Base-by-base conservation (phyloP, 768 basidiomycete species). In the Neoboletus magnificus region DNA sequence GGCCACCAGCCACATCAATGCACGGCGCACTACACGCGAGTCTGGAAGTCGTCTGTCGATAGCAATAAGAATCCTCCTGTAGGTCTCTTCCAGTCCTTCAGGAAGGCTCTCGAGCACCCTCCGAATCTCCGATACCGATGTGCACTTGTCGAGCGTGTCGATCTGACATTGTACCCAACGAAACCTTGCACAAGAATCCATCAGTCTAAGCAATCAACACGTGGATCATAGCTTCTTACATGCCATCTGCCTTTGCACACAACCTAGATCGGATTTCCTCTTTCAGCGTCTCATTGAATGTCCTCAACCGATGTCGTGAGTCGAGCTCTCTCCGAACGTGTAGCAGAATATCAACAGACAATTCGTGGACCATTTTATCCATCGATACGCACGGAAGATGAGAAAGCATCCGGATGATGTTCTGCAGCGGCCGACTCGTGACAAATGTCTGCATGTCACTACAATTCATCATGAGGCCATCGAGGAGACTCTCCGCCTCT, bases 71-170 rank as follows among this genome's bases (percentile, higher is more conserved):
- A 65, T 67, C 11, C 66, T 57, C 16, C 61, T 47, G 18, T 65
- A 62, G 0, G 66, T 67, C 35, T 65, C 66, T 22, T 68, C 56
- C 2, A 66, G 23, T 30, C 64, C 61, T 10, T 42, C 44, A 1
- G 62, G 61, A 15, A 62, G 63, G 20, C 48, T 50, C 12, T 54
- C 11, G 4, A 62, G 56, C 4, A 40, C 52, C 5, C 2, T 29
- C 2, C 50, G 35, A 48, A 65, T 55, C 15, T 50, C 48, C 0
- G n/a, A 25, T 29, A 25, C 23, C 0, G 50, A 46, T 1, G 30
- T 13, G 36, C 55, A 57, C 3, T 36, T 33, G 15, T 48, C 50
- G 2, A 62, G 54, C 1, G 43, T 49, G 43, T 61, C 59, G 5
- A 62, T 62, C 50, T 61, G 60, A 7, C 60, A 57, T 25, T 61